These are phyloP conservation scores for Moesziomyces antarcticus DNA, from an alignment of 1,284 basidiomycete genomes.

Conservation along the genomic window DNA sequence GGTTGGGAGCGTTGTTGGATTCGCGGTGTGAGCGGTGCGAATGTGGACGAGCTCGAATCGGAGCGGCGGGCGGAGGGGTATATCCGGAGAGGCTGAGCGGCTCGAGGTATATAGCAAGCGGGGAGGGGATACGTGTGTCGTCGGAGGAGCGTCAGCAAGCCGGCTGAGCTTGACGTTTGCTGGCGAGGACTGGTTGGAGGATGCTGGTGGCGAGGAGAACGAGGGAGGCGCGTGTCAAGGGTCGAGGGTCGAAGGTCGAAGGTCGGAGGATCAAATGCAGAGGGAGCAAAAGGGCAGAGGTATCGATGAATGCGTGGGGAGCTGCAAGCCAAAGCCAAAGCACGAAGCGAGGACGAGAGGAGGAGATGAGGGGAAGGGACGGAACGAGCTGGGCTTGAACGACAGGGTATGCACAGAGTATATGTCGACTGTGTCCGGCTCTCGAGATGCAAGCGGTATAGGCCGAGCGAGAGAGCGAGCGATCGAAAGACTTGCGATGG, in stretches of 20 bases:
- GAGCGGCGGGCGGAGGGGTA: slow-evolving; percentile 8
- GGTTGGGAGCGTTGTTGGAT: neutral
- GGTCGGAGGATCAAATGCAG: neutral
- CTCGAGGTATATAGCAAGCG: slow-evolving; percentile 24
- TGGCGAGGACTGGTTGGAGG: neutral
- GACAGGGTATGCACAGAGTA: slow-evolving; percentile 11
- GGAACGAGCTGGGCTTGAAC: slow-evolving; percentile 3
- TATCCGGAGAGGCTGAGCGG: slow-evolving; percentile 6
- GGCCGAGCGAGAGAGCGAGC: neutral
- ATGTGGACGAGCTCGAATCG: neutral
- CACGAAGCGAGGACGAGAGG: slow-evolving; percentile 6
- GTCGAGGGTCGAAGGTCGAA: neutral
- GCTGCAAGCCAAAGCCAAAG: slow-evolving; percentile 11
- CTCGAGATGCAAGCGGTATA: neutral
- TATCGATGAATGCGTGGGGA: slow-evolving; percentile 19
- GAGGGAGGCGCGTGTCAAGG: too few relatives aligned
- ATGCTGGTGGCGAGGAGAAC: neutral
- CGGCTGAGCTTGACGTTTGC: slow-evolving; percentile 3
- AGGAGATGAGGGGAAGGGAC: neutral
- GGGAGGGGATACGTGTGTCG: slow-evolving; percentile 4
- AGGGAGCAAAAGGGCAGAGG: slow-evolving; percentile 8
- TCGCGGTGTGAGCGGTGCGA: neutral
- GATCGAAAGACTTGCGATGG: neutral
- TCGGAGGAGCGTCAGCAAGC: slow-evolving; percentile 7
- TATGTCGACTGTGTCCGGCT: slow-evolving; percentile 9